Evolutionary conservation across 1,284 basidiomycete species (phyloP), one percentile per base, ranked within the genome.

Genomic region (Apiotrichum siamense): DNA sequence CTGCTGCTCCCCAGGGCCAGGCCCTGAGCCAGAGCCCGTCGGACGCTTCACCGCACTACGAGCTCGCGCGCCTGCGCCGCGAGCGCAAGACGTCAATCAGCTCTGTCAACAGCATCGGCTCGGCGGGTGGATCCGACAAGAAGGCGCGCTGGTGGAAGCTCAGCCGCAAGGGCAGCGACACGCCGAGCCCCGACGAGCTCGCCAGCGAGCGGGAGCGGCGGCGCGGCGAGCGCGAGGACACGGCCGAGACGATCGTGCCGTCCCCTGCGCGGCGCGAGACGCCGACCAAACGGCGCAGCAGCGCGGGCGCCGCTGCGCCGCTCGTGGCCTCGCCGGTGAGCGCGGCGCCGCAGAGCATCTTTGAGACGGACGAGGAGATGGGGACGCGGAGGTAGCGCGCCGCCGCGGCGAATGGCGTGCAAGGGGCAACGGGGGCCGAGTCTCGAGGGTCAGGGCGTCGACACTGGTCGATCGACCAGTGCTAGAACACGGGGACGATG

Each of bases 81-180:
- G 48, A 55, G n/a, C 41, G 53, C 18, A 18, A 46, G 29, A 41
- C 23, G 11, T 53, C 50, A 18, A 47, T 55, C 18, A 43, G 42
- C 24, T 52, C 50, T 13, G n/a, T 44, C 13, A 23, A 11, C 21
- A 52, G 43, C 25, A 24, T 37, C 20, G 20, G 37, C 11, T 25
- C 31, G 3, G 42, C 49, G 10, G 18, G 29, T 25, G 18, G 21
- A 17, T 10, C 42, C 7, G 55, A 50, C 24, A 64, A 61, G 56
- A 65, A 59, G 52, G n/a, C n/a, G n/a, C 60, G 52, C 44, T 68
- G 64, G 63, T 66, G 64, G 66, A 62, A 59, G 50, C 31, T 43
- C n/a, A 36, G 18, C 37, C 36, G 43, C 31, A 35, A 35, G 32
- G 24, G 18, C 20, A 38, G 26, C 24, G 13, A 13, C 36, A 10